phyloP scores from a whole-genome alignment of 1,284 basidiomycete species.

The Ustilago shanxiensis region DNA sequence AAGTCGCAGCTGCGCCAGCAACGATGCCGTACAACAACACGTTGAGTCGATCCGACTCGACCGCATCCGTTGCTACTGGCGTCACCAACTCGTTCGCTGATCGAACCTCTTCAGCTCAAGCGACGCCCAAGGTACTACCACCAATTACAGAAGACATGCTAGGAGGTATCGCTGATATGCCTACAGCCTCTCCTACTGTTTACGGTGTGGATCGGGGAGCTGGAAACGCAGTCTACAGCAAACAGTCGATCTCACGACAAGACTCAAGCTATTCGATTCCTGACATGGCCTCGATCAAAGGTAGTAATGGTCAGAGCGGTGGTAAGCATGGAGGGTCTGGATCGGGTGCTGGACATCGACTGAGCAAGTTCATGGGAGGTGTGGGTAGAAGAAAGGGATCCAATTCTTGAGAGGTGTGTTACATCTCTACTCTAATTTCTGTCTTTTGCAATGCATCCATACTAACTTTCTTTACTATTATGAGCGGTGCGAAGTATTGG shows the following conservation, averaged over 20 bases:
- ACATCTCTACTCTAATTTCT: not conserved
- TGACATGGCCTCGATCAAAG: conserved; percentile 27
- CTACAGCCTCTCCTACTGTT: conserved; percentile 17
- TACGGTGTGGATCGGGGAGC: not conserved
- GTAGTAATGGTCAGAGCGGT: conserved; percentile 1
- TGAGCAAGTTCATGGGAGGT: conserved; percentile 49
- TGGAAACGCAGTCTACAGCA: conserved; percentile 6
- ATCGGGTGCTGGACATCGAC: conserved; percentile 14
- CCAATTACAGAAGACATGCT: conserved; percentile 47
- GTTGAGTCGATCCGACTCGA: conserved; percentile 18
- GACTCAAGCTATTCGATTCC: conserved; percentile 32
- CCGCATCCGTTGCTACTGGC: conserved; percentile 1
- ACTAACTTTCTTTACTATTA: not conserved
- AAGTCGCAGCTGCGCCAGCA: conserved; percentile 8
- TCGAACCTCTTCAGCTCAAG: conserved; percentile 5
- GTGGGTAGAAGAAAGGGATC: conserved; percentile 27
- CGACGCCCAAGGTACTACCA: conserved; percentile 15
- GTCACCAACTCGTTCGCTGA: conserved; percentile 7
- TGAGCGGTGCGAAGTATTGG: no score
- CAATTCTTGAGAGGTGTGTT: conserved; percentile 14
- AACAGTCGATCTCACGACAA: conserved; percentile 19
- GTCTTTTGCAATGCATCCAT: not conserved
- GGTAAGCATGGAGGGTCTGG: conserved; percentile 2
- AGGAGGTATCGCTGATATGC: conserved; percentile 41
- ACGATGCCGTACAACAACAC: not conserved